Base-by-base conservation (phyloP, 2,329 filamentous ascomycete genomes). In the Ascochyta lentis region DNA sequence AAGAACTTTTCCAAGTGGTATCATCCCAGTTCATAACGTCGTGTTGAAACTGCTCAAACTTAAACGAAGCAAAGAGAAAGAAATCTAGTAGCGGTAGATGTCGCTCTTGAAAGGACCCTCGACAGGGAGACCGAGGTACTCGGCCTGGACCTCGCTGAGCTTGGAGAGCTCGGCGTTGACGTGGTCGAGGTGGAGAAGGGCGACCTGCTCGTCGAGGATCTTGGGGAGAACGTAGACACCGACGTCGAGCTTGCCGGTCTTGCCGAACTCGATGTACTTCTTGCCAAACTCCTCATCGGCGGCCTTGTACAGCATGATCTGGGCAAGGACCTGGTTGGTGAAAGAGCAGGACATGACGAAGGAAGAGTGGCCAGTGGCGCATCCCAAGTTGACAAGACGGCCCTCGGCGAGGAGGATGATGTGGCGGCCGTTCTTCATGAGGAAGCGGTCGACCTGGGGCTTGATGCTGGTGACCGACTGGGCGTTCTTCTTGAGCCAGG, bases 281-380 rank as follows among this genome's bases (percentile, higher is more conserved):
- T 91, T 83, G 81, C 89, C 87, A 79, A 96, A 99, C 55, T 83
- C 89, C 77, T 86, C 86, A 78, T 98, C 93, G 73, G 89, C 85
- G 74, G 88, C 89, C 90, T 98, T 98, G 90, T 82, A 99, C 75
- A 99, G 84, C 84, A 96, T 89, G 83, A 99, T 98, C 86, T 99
- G 95, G 69, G 95, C 95, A 79, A 99, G 91, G 73, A 98, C 95
- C 87, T 99, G 95, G 90, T 99, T 99, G 87, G 93, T 96, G 90
- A 99, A 99, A 65, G 94, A 98, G 90, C 95, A 99, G 73, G 93
- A 97, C 95, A 99, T 98, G 85, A 99, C 95, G 81, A 99, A 99
- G 49, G 94, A 98, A 69, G 93, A 96, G 90, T 99, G 95, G 70
- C 95, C 95, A 65, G 95, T 99, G 77, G 95, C 95, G 82, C 95